Conservation (phyloP, 2,329 filamentous ascomycete species). For the Neofusicoccum umdonicola region DNA sequence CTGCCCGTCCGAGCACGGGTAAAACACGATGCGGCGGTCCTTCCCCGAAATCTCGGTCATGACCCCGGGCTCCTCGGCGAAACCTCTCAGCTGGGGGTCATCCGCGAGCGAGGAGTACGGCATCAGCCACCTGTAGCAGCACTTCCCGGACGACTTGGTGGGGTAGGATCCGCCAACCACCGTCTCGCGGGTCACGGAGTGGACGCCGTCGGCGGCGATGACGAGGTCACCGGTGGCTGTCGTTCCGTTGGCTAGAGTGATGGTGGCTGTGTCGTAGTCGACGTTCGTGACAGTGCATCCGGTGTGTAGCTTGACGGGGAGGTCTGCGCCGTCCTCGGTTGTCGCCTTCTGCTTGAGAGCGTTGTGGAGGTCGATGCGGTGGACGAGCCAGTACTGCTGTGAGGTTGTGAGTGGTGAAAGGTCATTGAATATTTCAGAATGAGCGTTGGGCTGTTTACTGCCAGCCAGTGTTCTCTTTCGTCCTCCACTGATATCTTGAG, state of each 20-base stretch:
- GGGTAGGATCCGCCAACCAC: conserved; percentile 32
- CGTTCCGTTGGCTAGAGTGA: conserved; percentile 49
- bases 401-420: background rate
- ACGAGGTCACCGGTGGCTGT: conserved; percentile 49
- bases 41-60: conserved; percentile 44
- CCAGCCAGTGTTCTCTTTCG: background rate
- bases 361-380: conserved; percentile 55
- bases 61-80: conserved; percentile 39
- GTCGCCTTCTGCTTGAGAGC: conserved; percentile 44
- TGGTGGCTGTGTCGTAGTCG: conserved; percentile 38
- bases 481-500: background rate
- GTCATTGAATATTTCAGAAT: background rate
- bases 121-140: conserved; percentile 58
- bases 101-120: conserved; percentile 42
- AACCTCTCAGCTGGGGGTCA: conserved; percentile 39
- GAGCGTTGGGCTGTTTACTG: background rate
- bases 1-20: conserved; percentile 47
- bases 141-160: conserved; percentile 52
- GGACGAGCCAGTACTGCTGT: conserved; percentile 30
- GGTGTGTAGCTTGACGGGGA: conserved; percentile 39
- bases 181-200: conserved; percentile 28
- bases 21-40: conserved; percentile 48
- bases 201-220: conserved; percentile 56
- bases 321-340: conserved; percentile 31
- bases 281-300: conserved; percentile 46